phyloP scores from a whole-genome alignment of 495 filamentous ascomycete genomes.

The Lasiosphaeris hirsuta region DNA sequence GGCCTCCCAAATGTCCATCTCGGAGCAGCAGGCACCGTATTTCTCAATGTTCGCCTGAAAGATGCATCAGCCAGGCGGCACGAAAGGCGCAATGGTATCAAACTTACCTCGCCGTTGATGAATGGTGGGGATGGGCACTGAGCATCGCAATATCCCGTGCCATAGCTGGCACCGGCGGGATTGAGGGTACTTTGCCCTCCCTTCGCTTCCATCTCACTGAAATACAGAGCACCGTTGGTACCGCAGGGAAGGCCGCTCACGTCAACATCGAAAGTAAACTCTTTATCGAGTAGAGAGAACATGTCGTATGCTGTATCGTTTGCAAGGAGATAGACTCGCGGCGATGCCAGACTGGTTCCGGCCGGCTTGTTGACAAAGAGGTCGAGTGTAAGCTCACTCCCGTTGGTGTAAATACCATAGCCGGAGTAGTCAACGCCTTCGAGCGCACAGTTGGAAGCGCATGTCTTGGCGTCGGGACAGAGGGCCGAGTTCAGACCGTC shows the following conservation, averaged over 20 bases:
- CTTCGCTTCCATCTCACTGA: conserved; percentile 61
- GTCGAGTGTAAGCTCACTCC: conserved; percentile 48
- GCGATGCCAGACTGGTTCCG: conserved; percentile 48
- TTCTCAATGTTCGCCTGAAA: conserved; percentile 51
- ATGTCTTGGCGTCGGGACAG: conserved; percentile 44
- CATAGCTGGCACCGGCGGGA: conserved; percentile 65
- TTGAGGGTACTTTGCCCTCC: conserved; percentile 58
- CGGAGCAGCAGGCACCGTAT: conserved; percentile 63
- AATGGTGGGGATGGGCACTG: conserved; percentile 67
- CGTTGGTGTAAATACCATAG: conserved; percentile 42
- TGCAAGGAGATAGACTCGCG: conserved; percentile 60
- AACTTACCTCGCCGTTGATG: conserved; percentile 58
- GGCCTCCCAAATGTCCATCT: conserved; percentile 73
- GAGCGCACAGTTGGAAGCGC: conserved; percentile 46
- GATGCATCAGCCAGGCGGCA: background rate
- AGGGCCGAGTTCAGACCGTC: conserved; percentile 46
- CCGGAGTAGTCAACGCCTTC: conserved; percentile 46
- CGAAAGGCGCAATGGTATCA: background rate
- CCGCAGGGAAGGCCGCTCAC: conserved; percentile 63
- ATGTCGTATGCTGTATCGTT: conserved; percentile 54
- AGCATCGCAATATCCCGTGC: conserved; percentile 76
- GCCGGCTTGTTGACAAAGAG: conserved; percentile 47
- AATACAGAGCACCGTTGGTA: conserved; percentile 70
- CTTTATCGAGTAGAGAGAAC: conserved; percentile 56
- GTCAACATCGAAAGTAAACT: conserved; percentile 70